Base-by-base conservation (phyloP, 352 stramenopile species). In the Pelagophyceae sp. region DNA sequence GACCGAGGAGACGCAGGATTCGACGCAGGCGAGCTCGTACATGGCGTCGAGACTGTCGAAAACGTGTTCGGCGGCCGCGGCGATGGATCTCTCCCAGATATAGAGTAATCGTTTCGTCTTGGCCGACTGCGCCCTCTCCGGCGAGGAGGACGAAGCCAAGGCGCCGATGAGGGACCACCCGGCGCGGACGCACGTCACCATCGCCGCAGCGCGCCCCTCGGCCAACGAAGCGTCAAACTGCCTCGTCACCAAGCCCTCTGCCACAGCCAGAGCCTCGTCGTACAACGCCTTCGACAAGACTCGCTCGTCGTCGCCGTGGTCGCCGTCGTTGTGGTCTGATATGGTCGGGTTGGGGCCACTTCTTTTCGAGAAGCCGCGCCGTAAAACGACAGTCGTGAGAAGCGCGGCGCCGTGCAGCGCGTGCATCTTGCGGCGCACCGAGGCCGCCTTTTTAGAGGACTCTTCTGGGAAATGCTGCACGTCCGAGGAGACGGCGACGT, bases 221-320 rank as follows among this genome's bases (percentile, higher is more conserved):
- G 1, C 27, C 15, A 74, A 27, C 2, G 38, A 31, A 11, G 33
- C 35, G 67, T 74, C 67, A 37, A 58, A 58, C 67, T 74, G 67
- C 0, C 67, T 2, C 67, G 33, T 74, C 15, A 74, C 35, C 35
- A 74, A 33, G 29, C 15, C 33, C 38, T 74, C 67, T 1, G 35
- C 67, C 15, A 58, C 67, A 37, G 67, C 67, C 2, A 74, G 38
- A 2, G 67, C 67, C 29, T 74, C 67, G 38, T 74, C 67, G 20
- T 27, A 15, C 27, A 74, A n/a, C 2, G 67, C 33, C 33, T 23
- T 23, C 35, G 61, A 71, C 29, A 19, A 17, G 33, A 54, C 23
- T 23, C 45, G 45, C 45, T 54, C 23, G 23, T 54, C 45, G 23
- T 54, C 45, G 45, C 25, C n/a, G 15, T 27, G 1, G 3, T 17